These are phyloP conservation scores for Margaritispora aquatica DNA, from an alignment of 495 filamentous ascomycete genomes.

Conservation along the genomic window DNA sequence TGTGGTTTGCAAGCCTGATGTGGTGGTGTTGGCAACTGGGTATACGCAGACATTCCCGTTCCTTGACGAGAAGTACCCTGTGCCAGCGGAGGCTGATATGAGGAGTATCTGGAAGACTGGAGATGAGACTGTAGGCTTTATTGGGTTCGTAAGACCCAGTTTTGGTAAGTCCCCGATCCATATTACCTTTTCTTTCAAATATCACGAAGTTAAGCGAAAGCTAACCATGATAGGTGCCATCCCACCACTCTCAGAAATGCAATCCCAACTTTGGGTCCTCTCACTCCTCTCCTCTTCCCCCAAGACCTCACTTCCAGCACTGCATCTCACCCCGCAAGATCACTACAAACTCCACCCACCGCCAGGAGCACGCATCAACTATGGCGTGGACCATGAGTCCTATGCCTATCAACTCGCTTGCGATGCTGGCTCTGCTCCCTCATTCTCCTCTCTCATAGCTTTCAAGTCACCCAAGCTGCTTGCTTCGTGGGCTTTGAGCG, in stretches of 20 bases:
- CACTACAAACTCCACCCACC: conserved; percentile 31
- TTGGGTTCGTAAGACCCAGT: conserved; percentile 42
- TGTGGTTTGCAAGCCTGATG: conserved; percentile 26
- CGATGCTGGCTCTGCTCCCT: conserved; percentile 34
- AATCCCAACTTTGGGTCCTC: conserved; percentile 37
- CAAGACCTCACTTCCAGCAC: conserved; percentile 25
- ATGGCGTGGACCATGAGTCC: conserved; percentile 40
- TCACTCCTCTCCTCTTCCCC: no score
- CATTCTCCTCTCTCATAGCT: conserved; percentile 25
- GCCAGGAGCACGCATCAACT: conserved; percentile 17
- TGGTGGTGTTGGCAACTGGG: conserved; percentile 33
- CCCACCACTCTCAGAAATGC: conserved; percentile 40
- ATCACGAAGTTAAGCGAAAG: no score
- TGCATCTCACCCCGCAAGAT: conserved; percentile 15
- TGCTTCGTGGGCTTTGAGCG: conserved; percentile 28
- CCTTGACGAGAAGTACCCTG: conserved; percentile 26
- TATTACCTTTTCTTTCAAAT: no score
- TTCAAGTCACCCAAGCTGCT: conserved; percentile 20
- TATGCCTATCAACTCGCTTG: conserved; percentile 38
- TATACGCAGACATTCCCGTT: conserved; percentile 38
- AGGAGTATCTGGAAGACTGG: conserved; percentile 34
- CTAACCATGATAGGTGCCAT: conserved; percentile 41
- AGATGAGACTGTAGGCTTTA: conserved; percentile 36
- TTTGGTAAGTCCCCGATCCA: no score
- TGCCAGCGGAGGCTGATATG: conserved; percentile 26